Evolutionary conservation across 768 basidiomycete genomes (phyloP), one percentile per base, ranked within the genome.

Genomic region (Vararia minispora): DNA sequence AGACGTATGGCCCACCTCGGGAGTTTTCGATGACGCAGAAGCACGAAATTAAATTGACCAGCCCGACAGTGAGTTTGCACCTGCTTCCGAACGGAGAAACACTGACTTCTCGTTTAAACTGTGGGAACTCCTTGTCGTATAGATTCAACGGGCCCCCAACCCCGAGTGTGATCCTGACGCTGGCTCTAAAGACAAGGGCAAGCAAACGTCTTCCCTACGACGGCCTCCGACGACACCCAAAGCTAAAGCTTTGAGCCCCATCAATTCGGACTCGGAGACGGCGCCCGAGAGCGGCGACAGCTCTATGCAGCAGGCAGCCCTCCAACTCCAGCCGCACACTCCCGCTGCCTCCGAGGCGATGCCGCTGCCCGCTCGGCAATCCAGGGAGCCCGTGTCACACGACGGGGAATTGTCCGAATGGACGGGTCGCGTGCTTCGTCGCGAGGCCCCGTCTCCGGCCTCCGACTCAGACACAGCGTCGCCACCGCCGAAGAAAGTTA

Each of bases 381-480:
- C n/a, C n/a, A n/a, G n/a, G n/a, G n/a, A n/a, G n/a, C n/a, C n/a
- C n/a, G n/a, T n/a, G n/a, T n/a, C n/a, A n/a, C n/a, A n/a, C n/a
- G n/a, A 29, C 28, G 28, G 13, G 28, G 28, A 29, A 4, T 13
- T 16, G 13, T 13, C 28, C 28, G 28, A 16, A n/a, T 9, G 18
- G 7, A 33, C 21, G 34, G 26, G 8, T 12, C 41, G 5, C 41
- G 22, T 6, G 14, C 40, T 16, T 37, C 29, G 5, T 26, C 43
- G 26, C 26, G 32, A 45, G 23, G 33, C 28, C 16, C 29, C 33
- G 18, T 24, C 16, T 2, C 34, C 32, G n/a, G 31, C 50, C 22
- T 59, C 58, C 26, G 71, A 69, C 45, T 61, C 72, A 8, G 72
- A 75, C 40, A 67, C 71, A 3, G 69, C 74, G n/a, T 68, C 74